Conservation (phyloP, 2,329 filamentous ascomycete genomes). For the Pestalotiopsis sp. region DNA sequence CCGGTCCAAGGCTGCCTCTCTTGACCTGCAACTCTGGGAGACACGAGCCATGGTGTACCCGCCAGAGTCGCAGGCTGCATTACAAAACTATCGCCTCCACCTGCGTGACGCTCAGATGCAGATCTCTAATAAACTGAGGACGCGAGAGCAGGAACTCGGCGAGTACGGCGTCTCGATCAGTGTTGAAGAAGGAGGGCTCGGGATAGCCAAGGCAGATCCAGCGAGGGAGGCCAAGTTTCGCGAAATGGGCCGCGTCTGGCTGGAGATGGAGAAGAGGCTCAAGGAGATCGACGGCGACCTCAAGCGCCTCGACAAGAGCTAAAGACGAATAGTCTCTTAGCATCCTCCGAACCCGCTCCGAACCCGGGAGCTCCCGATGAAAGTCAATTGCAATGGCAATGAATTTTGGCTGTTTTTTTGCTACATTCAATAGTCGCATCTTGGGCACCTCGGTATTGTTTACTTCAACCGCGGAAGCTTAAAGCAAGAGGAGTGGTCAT, state of each 20-base stretch:
- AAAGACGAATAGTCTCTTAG: background rate
- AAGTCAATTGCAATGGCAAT: background rate
- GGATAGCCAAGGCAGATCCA: slow-evolving; percentile 20
- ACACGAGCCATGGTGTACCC: slow-evolving; percentile 44
- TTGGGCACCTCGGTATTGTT: slow-evolving; percentile 33
- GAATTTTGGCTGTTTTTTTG: background rate
- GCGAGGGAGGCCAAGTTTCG: slow-evolving; percentile 52
- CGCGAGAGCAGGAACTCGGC: slow-evolving; percentile 44
- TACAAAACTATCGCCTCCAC: slow-evolving; percentile 51
- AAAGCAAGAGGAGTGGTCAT: background rate
- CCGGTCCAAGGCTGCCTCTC: slow-evolving; percentile 41
- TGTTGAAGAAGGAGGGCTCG: slow-evolving; percentile 7
- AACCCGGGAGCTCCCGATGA: background rate
- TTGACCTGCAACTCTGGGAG: slow-evolving; percentile 32
- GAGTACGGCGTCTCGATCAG: slow-evolving; percentile 51
- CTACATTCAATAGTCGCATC: slow-evolving; percentile 26
- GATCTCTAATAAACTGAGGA: slow-evolving; percentile 44
- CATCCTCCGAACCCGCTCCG: background rate
- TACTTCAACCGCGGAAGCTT: background rate
- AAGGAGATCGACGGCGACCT: slow-evolving; percentile 53
- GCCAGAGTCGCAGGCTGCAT: slow-evolving; percentile 37
- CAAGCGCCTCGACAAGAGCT: slow-evolving; percentile 26
- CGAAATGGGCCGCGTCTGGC: slow-evolving; percentile 55
- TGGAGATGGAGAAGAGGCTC: slow-evolving; percentile 52
- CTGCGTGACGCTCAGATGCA: slow-evolving; percentile 50